phyloP scores from a whole-genome alignment of 139 green algal genomes.

The Mesotaenium endlicherianum region DNA sequence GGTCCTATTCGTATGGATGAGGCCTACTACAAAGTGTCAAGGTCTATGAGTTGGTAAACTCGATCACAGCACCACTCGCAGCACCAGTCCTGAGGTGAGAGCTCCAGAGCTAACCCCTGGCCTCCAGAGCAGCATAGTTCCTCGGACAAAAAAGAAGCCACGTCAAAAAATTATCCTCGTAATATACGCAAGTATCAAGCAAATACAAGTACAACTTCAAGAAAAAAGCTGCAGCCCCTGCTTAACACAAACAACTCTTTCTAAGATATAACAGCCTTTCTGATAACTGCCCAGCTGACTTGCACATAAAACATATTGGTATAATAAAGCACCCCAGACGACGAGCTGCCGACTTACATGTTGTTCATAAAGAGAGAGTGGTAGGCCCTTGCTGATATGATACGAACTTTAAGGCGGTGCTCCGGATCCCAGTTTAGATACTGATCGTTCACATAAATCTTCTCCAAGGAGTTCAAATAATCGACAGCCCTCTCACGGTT shows the following conservation, averaged over 20 bases:
- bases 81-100: neutral
- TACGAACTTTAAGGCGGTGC: constrained; percentile 46
- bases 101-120: neutral
- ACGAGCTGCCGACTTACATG: constrained; percentile 64
- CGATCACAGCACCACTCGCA: neutral
- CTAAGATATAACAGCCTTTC: no score
- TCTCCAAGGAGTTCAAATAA: constrained; percentile 46
- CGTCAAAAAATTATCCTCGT: no score
- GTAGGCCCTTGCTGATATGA: constrained; percentile 82
- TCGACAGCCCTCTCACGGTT: constrained; percentile 38
- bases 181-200: no score
- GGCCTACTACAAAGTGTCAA: neutral
- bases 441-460: constrained; percentile 47
- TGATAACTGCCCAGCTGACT: neutral
- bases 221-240: neutral
- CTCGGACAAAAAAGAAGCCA: no score
- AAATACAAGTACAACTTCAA: no score
- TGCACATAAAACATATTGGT: neutral
- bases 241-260: no score
- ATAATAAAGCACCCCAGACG: neutral
- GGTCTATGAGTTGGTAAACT: neutral
- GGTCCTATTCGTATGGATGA: neutral
- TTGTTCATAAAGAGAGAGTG: constrained; percentile 97
- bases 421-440: constrained; percentile 46
- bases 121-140: neutral